These are phyloP conservation scores for Collybia sordida DNA, from an alignment of 768 basidiomycete genomes.

Conservation along the genomic window DNA sequence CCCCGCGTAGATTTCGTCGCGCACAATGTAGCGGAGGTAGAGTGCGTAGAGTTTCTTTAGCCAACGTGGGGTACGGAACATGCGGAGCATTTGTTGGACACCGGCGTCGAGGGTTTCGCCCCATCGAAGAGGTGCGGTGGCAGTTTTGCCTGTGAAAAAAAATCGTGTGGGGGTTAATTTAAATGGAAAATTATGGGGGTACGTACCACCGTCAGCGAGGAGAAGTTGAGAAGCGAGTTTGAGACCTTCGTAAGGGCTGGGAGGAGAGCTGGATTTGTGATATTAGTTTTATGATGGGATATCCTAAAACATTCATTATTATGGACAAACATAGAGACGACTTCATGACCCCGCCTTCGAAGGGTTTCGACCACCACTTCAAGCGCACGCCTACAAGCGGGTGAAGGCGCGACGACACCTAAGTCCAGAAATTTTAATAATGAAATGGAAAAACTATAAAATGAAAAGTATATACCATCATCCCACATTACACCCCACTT, in stretches of 20 bases:
- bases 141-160: constrained; percentile 19
- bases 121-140: constrained; percentile 29
- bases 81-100: constrained; percentile 33
- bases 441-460: too few species aligned
- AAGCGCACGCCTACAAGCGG: constrained; percentile 56
- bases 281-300: neutral
- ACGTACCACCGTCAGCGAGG: constrained; percentile 48
- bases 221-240: constrained; percentile 52
- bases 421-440: constrained; percentile 11
- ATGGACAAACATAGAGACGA: constrained; percentile 46
- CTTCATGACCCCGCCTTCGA: constrained; percentile 44
- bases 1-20: constrained; percentile 53
- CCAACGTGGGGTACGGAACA: constrained; percentile 46
- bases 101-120: constrained; percentile 52
- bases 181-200: too few species aligned
- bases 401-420: constrained; percentile 60
- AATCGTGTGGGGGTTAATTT: too few species aligned
- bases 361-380: constrained; percentile 43
- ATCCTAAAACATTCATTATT: neutral
- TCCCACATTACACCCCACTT: constrained; percentile 65
- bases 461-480: constrained; percentile 43
- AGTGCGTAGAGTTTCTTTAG: constrained; percentile 46
- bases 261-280: constrained; percentile 31
- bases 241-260: constrained; percentile 50
- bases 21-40: constrained; percentile 51